Evolutionary conservation across 768 basidiomycete species (phyloP).

Genomic region (Leccinum ochraceum): DNA sequence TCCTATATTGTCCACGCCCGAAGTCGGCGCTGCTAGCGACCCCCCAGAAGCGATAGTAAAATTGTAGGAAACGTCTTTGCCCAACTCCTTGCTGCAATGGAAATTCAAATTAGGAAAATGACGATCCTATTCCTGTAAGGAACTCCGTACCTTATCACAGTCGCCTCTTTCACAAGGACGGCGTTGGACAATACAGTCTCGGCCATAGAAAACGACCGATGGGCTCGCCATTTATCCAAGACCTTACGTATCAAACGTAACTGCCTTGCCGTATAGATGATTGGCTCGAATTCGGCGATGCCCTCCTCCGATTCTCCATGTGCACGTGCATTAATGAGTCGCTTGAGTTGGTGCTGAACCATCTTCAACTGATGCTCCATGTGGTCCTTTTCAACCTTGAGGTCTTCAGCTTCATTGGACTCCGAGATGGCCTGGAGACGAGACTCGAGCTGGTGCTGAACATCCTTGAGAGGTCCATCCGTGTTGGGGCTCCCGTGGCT

Average conservation of each 20-base stretch:
- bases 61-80: constrained; percentile 88
- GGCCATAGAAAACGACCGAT: constrained; percentile 89
- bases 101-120: constrained; percentile 13
- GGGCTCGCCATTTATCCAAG: constrained; percentile 81
- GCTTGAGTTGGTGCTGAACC: constrained; percentile 80
- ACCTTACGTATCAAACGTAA: constrained; percentile 81
- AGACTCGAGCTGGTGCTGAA: constrained; percentile 74
- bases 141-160: constrained; percentile 73
- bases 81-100: constrained; percentile 71
- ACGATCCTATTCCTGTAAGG: constrained; percentile 1
- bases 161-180: constrained; percentile 89
- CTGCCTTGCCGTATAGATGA: constrained; percentile 81
- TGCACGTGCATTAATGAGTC: constrained; percentile 72
- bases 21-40: constrained; percentile 73
- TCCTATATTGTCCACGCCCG: constrained; percentile 82
- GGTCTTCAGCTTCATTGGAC: constrained; percentile 77
- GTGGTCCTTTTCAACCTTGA: constrained; percentile 89
- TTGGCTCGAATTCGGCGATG: constrained; percentile 69
- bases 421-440: constrained; percentile 62
- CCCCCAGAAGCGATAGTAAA: constrained; percentile 88
- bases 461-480: constrained; percentile 64
- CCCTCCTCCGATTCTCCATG: constrained; percentile 73
- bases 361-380: constrained; percentile 87
- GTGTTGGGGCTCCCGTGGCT: constrained; percentile 66
- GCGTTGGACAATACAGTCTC: constrained; percentile 85